Conservation (phyloP, 495 filamentous ascomycete genomes). For the Pyronema domesticum region DNA sequence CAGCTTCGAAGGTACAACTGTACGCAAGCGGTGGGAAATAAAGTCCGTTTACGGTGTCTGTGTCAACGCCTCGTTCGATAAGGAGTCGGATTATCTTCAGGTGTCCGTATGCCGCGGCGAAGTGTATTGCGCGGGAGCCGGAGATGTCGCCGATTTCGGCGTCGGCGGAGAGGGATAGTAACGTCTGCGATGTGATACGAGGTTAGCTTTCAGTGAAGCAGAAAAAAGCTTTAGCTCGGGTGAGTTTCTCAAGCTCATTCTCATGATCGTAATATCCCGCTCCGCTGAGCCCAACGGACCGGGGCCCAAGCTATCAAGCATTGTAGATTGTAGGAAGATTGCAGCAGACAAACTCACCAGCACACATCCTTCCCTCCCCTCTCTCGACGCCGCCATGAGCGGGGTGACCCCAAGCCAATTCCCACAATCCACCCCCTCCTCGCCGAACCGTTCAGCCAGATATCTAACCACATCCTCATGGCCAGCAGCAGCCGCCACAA, state of each 20-base stretch:
- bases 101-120: conserved; percentile 47
- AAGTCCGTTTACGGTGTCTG: conserved; percentile 45
- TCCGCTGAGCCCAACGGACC: too few relatives aligned
- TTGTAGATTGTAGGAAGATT: neutral
- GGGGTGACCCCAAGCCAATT: conserved; percentile 35
- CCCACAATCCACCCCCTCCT: conserved; percentile 30
- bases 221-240: neutral
- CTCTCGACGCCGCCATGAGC: conserved; percentile 24
- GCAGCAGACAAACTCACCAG: neutral
- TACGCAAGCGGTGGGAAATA: conserved; percentile 59
- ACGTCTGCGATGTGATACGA: neutral
- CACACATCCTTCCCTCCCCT: conserved; percentile 2
- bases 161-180: conserved; percentile 15
- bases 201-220: too few relatives aligned
- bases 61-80: conserved; percentile 48
- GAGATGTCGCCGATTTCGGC: conserved; percentile 34
- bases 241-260: neutral
- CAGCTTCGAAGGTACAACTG: conserved; percentile 52
- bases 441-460: conserved; percentile 27
- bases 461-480: conserved; percentile 44
- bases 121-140: conserved; percentile 64
- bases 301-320: too few relatives aligned
- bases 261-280: too few relatives aligned
- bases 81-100: conserved; percentile 55
- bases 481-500: conserved; percentile 40